A percentile compares a stretch with the other conserved stretches of the same genome.
Conservation (phyloP, 108 stramenopile genomes). For the Fragilaria crotonensis region DNA sequence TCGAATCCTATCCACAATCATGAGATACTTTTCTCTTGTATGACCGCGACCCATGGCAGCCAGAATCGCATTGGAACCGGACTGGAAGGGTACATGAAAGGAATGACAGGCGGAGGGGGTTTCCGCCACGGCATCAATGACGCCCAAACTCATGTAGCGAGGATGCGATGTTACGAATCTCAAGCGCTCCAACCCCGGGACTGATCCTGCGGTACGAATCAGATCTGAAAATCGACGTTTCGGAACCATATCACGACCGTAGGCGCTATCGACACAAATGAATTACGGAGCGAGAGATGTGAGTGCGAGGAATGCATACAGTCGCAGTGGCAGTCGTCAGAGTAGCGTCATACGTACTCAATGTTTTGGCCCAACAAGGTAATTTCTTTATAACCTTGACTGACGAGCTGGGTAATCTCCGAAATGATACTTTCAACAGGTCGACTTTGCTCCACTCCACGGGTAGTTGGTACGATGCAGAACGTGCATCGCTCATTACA, state of each 20-base stretch:
- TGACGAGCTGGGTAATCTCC: slow-evolving; percentile 66
- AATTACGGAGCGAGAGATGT: too few species aligned
- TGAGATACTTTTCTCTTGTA: slow-evolving; percentile 85
- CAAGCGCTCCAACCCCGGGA: slow-evolving; percentile 72
- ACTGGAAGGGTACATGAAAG: slow-evolving; percentile 93
- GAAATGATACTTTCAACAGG: slow-evolving; percentile 74
- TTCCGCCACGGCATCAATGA: slow-evolving; percentile 91
- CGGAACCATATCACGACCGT: slow-evolving; percentile 91
- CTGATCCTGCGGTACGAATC: slow-evolving; percentile 63
- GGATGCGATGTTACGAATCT: slow-evolving; percentile 97
- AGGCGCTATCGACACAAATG: slow-evolving; percentile 65
- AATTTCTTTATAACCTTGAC: slow-evolving; percentile 70
- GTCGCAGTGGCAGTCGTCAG: too few species aligned
- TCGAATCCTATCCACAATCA: slow-evolving; percentile 86
- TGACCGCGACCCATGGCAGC: slow-evolving; percentile 94
- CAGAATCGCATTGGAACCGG: slow-evolving; percentile 81
- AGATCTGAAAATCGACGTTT: slow-evolving; percentile 92
- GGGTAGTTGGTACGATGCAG: slow-evolving; percentile 83
- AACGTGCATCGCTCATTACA: slow-evolving; percentile 90
- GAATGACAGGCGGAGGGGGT: slow-evolving; percentile 76
- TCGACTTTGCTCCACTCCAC: slow-evolving; percentile 90
- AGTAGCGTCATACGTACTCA: slow-evolving; percentile 70
- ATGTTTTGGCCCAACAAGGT: slow-evolving; percentile 95
- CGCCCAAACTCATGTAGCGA: slow-evolving; percentile 90
- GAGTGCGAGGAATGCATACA: too few species aligned